Conservation (phyloP, 2,329 filamentous ascomycete species). For the Fusarium tricinctum region DNA sequence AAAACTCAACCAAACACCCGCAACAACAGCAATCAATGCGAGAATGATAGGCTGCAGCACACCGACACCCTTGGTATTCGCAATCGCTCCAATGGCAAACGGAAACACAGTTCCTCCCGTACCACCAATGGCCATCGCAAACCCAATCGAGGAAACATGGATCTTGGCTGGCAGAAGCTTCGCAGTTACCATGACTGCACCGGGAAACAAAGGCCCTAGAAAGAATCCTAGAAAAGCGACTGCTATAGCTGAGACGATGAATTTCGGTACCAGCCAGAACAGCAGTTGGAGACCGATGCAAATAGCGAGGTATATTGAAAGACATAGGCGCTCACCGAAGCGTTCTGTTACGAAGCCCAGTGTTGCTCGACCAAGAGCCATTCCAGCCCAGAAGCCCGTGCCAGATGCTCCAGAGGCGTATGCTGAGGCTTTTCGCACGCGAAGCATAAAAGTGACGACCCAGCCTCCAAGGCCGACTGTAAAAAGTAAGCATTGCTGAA, state of each 20-base stretch:
- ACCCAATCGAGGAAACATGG: constrained; percentile 80
- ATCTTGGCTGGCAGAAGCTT: constrained; percentile 78
- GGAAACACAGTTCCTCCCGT: constrained; percentile 74
- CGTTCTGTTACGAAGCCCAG: constrained; percentile 79
- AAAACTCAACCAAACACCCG: constrained; percentile 55
- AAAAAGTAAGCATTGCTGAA: neutral
- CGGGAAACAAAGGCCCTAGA: constrained; percentile 80
- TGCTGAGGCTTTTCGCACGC: constrained; percentile 72
- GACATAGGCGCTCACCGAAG: constrained; percentile 73
- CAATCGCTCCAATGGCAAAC: constrained; percentile 74
- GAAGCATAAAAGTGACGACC: constrained; percentile 85
- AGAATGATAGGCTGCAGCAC: constrained; percentile 66
- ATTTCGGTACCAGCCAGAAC: constrained; percentile 70
- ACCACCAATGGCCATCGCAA: constrained; percentile 79
- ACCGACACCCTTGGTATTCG: constrained; percentile 62
- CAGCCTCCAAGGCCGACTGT: constrained; percentile 78
- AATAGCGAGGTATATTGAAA: constrained; percentile 71
- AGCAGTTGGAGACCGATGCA: constrained; percentile 74
- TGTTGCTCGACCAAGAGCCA: constrained; percentile 75
- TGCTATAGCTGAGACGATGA: constrained; percentile 70
- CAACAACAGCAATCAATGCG: constrained; percentile 57
- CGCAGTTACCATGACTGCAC: constrained; percentile 77
- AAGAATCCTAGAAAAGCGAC: constrained; percentile 80
- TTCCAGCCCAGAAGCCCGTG: constrained; percentile 84
- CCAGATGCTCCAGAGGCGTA: constrained; percentile 80